Evolutionary conservation across 202 grass and related monocot species (phyloP), one percentile per base, ranked within the genome.

Genomic region (Tripidium arundinaceum): DNA sequence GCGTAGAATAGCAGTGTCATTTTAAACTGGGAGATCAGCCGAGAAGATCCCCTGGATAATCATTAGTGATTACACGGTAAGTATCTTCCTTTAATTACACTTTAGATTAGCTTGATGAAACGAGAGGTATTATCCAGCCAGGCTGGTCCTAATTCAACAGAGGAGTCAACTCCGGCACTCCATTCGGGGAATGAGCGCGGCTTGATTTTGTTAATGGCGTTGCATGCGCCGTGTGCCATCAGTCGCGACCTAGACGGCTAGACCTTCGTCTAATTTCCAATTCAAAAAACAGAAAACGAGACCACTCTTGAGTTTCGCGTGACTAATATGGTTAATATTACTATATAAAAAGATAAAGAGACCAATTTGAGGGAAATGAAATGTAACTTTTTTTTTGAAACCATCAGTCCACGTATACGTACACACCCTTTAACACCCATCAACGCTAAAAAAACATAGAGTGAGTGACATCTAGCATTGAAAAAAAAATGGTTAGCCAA

Each of bases 151-250:
- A 16, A 31, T 27, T 29, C 22, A 26, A 70, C 21, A 15, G 7
- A 76, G 8, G n/a, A 19, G 78, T 81, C 84, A 64, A 82, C 39
- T 62, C 70, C 70, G 33, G 31, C 40, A 31, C 49, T 37, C 7
- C 7, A 25, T 65, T 66, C 11, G 16, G 31, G 12, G n/a, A 47
- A n/a, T 42, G 25, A 73, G 18, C 39, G 11, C 40, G 5, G 22
- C 24, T 63, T 78, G 61, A 79, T 61, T 78, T 39, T n/a, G 58
- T 61, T 73, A 16, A 55, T 19, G 33, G 28, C 19, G 22, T 21
- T 62, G 69, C 3, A n/a, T 34, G 65, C 25, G 65, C 79, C 64
- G 43, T 77, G 65, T 22, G 45, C 18, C 43, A 55, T 63, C 78
- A 82, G 63, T 42, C 34, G 46, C 13, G 64, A 77, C 77, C 49